A percentile compares a stretch with the other conserved stretches of the same genome.
phyloP scores from a whole-genome alignment of 768 basidiomycete genomes.

The Podaxis sp. region DNA sequence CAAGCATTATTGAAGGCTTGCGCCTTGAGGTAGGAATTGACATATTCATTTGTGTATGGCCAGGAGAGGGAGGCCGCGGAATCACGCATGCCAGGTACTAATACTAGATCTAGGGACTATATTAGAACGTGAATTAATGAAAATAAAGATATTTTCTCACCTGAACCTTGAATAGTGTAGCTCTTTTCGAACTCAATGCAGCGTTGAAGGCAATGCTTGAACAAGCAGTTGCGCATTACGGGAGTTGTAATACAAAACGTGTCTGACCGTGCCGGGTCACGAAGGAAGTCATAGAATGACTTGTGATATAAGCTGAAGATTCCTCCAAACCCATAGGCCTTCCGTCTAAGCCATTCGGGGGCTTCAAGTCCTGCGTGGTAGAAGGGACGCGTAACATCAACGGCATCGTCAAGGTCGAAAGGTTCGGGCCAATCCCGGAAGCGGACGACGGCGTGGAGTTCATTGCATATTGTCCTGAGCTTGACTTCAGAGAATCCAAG shows the following conservation, averaged over 20 bases:
- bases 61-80: not conserved
- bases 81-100: not conserved
- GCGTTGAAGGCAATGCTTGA: not conserved
- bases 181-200: not conserved
- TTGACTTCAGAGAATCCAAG: not conserved
- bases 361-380: not conserved
- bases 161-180: not conserved
- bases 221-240: not conserved
- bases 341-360: not conserved
- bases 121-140: not conserved
- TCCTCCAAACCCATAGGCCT: not conserved
- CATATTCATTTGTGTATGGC: not conserved
- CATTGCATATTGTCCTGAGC: not conserved
- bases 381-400: not conserved
- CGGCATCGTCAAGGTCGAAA: not conserved
- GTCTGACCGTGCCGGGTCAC: not conserved
- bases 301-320: not conserved
- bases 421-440: not conserved
- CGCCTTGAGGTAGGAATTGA: not conserved
- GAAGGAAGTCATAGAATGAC: not conserved
- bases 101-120: not conserved
- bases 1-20: not conserved
- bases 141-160: conserved; percentile 25
- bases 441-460: not conserved
- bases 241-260: not conserved